Percentiles rank a stretch among this genome's conserved stretches.
These are phyloP conservation scores for Mycocalia duriaeana DNA, from an alignment of 1,284 basidiomycete species.

Conservation along the genomic window DNA sequence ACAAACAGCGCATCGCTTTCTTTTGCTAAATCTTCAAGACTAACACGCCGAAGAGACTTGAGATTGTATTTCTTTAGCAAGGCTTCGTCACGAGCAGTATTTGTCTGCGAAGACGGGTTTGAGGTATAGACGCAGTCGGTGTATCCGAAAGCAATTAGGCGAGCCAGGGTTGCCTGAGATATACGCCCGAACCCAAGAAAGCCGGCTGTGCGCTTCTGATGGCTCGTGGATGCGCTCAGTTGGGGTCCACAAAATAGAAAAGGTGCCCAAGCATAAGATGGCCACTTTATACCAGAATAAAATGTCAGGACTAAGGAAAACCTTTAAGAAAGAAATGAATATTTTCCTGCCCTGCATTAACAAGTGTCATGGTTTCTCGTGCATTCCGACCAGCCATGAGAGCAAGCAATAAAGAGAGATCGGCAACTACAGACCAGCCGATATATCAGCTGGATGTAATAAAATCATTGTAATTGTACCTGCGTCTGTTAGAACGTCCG, in stretches of 20 bases:
- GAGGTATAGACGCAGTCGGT: constrained; percentile 64
- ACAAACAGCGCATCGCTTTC: constrained; percentile 81
- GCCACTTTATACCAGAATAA: constrained; percentile 39
- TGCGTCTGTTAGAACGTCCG: constrained; percentile 84
- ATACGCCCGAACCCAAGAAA: constrained; percentile 95
- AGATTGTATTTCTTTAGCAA: constrained; percentile 44
- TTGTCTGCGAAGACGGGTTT: constrained; percentile 45
- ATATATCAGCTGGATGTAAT: not conserved
- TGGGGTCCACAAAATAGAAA: constrained; percentile 79
- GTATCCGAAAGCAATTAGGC: constrained; percentile 76
- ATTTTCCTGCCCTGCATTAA: constrained; percentile 63
- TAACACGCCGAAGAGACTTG: constrained; percentile 52
- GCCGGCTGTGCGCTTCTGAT: constrained; percentile 66
- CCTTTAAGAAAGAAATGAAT: not conserved
- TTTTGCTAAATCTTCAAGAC: constrained; percentile 62
- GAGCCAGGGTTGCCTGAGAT: constrained; percentile 72
- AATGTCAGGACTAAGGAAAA: not conserved
- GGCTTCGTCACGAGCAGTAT: constrained; percentile 46
- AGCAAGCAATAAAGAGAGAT: constrained; percentile 81
- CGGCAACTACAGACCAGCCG: constrained; percentile 76
- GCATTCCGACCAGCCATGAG: constrained; percentile 86
- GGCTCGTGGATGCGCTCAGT: constrained; percentile 50
- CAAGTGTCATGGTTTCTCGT: constrained; percentile 58
- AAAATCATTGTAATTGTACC: constrained; percentile 35
- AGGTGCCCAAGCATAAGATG: constrained; percentile 72